Evolutionary conservation across 179 eudicot species (phyloP).

Genomic region (Vitellaria paradoxa): DNA sequence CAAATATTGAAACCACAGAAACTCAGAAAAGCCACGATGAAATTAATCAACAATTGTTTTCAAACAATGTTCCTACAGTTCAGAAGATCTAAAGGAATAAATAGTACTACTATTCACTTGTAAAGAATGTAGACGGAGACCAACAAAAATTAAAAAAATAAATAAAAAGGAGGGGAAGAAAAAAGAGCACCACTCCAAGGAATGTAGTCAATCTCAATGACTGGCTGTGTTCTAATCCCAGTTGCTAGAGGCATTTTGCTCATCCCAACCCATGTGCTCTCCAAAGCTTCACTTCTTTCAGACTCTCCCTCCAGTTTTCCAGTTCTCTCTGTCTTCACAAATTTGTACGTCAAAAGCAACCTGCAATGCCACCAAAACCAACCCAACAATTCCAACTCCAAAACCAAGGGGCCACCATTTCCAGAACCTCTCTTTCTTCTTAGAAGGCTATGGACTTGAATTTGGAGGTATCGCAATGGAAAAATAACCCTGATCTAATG

Average conservation of each 20-base stretch:
- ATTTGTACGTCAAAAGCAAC: slow-evolving; percentile 27
- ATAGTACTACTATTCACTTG: slow-evolving; percentile 16
- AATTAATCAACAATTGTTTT: not conserved
- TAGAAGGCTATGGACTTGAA: not conserved
- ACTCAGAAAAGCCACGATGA: not conserved
- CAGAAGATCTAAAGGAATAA: not conserved
- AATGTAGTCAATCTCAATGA: slow-evolving; percentile 49
- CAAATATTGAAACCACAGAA: not conserved
- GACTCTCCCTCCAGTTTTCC: slow-evolving; percentile 57
- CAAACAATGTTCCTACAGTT: slow-evolving; percentile 2
- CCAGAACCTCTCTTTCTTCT: slow-evolving; percentile 30
- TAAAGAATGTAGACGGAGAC: not conserved
- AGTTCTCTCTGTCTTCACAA: slow-evolving; percentile 20
- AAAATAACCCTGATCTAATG: slow-evolving; percentile 49
- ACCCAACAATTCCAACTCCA: slow-evolving; percentile 40
- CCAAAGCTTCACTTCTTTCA: slow-evolving; percentile 56
- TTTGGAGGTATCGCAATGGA: slow-evolving; percentile 38
- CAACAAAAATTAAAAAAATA: not conserved
- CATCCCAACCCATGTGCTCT: slow-evolving; percentile 52
- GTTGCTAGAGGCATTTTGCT: slow-evolving; percentile 74
- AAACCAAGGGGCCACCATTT: slow-evolving; percentile 63
- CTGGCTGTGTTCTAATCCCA: slow-evolving; percentile 67
- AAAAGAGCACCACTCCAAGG: slow-evolving; percentile 24
- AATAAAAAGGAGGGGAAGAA: not conserved
- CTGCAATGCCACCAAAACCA: slow-evolving; percentile 24